Conservation (phyloP, 495 filamentous ascomycete species). For the Schizothecium vesticola region DNA sequence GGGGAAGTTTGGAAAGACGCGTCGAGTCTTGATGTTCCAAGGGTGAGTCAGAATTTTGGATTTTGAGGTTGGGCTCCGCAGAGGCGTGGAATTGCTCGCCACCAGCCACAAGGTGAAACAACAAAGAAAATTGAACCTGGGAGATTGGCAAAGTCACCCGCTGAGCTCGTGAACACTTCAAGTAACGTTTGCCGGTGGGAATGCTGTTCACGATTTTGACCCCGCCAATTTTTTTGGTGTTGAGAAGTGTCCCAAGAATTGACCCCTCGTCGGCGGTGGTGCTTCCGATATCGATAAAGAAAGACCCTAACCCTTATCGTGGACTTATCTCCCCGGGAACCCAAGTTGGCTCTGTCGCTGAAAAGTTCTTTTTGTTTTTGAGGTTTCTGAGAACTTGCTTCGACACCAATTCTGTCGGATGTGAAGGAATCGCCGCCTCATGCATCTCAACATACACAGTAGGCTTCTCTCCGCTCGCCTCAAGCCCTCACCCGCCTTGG, state of each 20-base stretch:
- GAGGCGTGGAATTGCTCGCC: neutral
- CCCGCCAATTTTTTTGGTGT: constrained; percentile 7
- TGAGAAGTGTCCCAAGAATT: constrained; percentile 4
- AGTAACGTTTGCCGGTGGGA: neutral
- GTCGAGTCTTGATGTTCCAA: neutral
- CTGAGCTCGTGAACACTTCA: too few relatives aligned
- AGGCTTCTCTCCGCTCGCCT: too few relatives aligned
- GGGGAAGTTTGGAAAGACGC: neutral
- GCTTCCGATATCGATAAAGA: neutral
- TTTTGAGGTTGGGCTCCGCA: constrained; percentile 2
- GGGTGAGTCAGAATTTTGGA: constrained; percentile 9
- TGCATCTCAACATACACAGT: too few relatives aligned
- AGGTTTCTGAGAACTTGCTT: neutral
- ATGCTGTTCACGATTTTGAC: constrained; percentile 1
- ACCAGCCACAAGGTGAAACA: neutral
- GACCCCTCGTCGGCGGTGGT: neutral
- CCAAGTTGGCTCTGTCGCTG: neutral
- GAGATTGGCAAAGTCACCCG: neutral
- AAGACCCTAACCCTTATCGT: neutral
- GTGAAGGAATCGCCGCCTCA: neutral
- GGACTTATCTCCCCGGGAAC: neutral
- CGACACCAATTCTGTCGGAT: neutral
- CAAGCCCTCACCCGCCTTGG: neutral
- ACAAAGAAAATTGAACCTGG: neutral
- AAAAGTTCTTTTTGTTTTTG: neutral